Base-by-base conservation (phyloP, 2,329 filamentous ascomycete species). In the Colletotrichum gloeosporioides region DNA sequence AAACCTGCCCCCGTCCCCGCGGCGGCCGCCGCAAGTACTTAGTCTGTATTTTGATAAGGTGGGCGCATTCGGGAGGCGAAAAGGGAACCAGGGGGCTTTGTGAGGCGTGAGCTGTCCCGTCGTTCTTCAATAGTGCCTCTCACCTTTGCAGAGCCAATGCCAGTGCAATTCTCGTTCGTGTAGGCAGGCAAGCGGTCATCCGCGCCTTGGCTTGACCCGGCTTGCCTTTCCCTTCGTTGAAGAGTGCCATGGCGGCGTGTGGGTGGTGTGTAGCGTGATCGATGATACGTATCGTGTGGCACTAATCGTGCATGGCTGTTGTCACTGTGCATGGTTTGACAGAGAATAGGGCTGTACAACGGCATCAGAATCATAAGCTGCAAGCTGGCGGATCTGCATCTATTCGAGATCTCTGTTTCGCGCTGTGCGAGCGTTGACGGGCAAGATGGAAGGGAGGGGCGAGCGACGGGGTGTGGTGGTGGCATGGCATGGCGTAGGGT, bases 331-430 rank as follows among this genome's bases (percentile, higher is more conserved):
- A 64, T 73, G 65, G 73, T 73, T 68, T 69, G 73, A 69, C 73
- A 73, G 63, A 59, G 32, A 32, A 55, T 62, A 61, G 65, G 74
- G 71, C 69, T 70, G 72, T 76, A 69, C 69, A 63, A 77, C 69
- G 55, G 76, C 66, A 77, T 76, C 69, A 78, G 72, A 71, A 62
- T 73, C 72, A 76, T 53, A 15, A 66, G 10, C 61, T 76, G 76
- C 72, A 78, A 71, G 63, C 64, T 77, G 64, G 77, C 75, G 77
- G 49, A 80, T 80, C 79, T 80, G 72, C 79, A 78, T 76, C 76
- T 78, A 78, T 78, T 79, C 77, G 76, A 80, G 78, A 80, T 81
- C 80, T 81, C 49, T 70, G 74, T 76, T 68, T 72, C 73, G 73
- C 39, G 63, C 18, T 72, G 64, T 75, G 57, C 65, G 34, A 74